A percentile compares a stretch with the other conserved stretches of the same genome.
phyloP scores from a whole-genome alignment of 495 filamentous ascomycete genomes.

The Hypoxylon rickii region DNA sequence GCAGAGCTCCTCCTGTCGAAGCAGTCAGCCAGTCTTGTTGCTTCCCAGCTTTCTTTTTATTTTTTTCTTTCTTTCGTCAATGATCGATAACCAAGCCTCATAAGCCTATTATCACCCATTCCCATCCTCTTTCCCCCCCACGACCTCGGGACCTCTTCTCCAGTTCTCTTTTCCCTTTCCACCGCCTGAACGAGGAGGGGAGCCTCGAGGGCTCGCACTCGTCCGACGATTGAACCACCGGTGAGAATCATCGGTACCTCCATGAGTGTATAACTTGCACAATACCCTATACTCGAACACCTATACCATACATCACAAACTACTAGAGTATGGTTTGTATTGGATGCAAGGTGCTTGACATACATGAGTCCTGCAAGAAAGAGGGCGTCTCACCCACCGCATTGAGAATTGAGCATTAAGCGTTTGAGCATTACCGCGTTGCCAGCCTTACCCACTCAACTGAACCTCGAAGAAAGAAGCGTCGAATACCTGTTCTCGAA shows the following conservation, averaged over 20 bases:
- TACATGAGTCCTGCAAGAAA: not conserved
- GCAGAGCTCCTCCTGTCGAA: slow-evolving; percentile 30
- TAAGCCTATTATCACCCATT: slow-evolving; percentile 35
- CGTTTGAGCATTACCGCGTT: not conserved
- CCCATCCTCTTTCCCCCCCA: slow-evolving; percentile 4
- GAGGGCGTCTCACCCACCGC: not conserved
- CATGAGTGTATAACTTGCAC: not conserved
- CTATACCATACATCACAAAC: no score
- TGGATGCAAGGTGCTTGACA: not conserved
- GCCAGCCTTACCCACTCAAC: not conserved
- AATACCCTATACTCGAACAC: no score
- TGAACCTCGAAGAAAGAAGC: not conserved
- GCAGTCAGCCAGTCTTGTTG: slow-evolving; percentile 26
- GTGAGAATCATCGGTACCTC: not conserved
- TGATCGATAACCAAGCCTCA: slow-evolving; percentile 50
- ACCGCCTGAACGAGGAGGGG: slow-evolving; percentile 24
- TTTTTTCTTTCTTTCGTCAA: slow-evolving; percentile 31
- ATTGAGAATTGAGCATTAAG: no score
- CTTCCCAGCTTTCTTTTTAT: slow-evolving; percentile 38
- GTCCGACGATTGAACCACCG: slow-evolving; percentile 17
- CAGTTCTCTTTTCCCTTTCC: not conserved
- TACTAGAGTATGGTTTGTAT: no score
- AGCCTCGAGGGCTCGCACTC: slow-evolving; percentile 28
- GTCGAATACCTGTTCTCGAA: not conserved
- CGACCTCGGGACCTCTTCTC: slow-evolving; percentile 20